Evolutionary conservation across 2,329 filamentous ascomycete species (phyloP).

Genomic region (Xylariales sp.): DNA sequence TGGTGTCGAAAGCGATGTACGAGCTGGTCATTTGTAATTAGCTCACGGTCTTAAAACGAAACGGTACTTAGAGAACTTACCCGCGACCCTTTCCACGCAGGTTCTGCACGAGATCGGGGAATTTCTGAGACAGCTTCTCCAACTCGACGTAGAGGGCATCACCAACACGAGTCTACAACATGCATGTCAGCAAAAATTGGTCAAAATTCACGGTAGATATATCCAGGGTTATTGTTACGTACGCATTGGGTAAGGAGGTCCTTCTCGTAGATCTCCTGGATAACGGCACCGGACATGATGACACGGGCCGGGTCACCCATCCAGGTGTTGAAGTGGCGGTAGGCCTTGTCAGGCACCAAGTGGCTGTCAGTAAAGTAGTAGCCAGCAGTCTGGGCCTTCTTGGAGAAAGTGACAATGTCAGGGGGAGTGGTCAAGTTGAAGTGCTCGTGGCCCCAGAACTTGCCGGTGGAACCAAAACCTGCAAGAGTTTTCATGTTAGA

Average conservation of each 20-base stretch:
- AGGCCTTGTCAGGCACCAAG: conserved; percentile 83
- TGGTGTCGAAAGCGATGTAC: conserved; percentile 86
- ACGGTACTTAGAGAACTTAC: neutral
- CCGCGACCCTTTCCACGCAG: conserved; percentile 83
- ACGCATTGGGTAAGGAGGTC: conserved; percentile 56
- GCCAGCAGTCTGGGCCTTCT: conserved; percentile 90
- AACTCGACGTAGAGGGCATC: conserved; percentile 72
- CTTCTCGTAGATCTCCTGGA: conserved; percentile 71
- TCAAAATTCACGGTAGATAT: neutral
- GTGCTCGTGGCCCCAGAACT: conserved; percentile 96
- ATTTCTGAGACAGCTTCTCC: conserved; percentile 60
- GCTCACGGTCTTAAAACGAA: neutral
- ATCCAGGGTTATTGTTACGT: neutral
- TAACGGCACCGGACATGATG: conserved; percentile 79
- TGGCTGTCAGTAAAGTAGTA: conserved; percentile 83
- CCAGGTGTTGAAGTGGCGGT: conserved; percentile 94
- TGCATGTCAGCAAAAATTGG: conserved; percentile 31
- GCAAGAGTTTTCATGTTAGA: no score
- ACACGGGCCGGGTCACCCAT: conserved; percentile 88
- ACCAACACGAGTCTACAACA: conserved; percentile 71
- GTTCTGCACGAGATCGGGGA: conserved; percentile 74
- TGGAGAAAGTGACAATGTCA: conserved; percentile 92
- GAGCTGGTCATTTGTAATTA: conserved; percentile 37
- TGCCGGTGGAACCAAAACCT: conserved; percentile 73
- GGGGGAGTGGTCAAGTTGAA: conserved; percentile 77